Percentiles rank a stretch among this genome's conserved stretches.
Evolutionary conservation across 2,329 filamentous ascomycete species (phyloP).

Genomic region (Phyllosticta citribraziliensis): DNA sequence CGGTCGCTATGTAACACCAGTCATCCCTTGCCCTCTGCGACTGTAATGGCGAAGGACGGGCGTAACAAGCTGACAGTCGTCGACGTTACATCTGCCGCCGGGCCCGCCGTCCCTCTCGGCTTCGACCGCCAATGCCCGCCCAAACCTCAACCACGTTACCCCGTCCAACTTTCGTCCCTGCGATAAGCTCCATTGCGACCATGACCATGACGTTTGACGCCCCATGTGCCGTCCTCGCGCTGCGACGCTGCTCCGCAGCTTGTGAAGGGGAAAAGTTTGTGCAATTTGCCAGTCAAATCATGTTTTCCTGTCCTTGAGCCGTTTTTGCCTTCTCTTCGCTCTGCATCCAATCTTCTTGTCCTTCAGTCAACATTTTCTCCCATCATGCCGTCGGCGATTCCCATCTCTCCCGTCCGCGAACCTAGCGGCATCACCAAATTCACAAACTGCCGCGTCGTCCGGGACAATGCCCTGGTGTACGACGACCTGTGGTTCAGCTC

Average conservation of each 20-base stretch:
- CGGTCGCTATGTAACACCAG: conserved; percentile 11
- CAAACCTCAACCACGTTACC: conserved; percentile 5
- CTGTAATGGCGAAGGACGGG: not conserved
- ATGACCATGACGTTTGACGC: conserved; percentile 1
- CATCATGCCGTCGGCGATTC: conserved; percentile 32
- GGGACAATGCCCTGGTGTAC: conserved; percentile 55
- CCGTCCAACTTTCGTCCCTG: not conserved
- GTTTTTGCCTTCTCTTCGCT: not conserved
- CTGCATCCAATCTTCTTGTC: not conserved
- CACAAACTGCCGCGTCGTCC: conserved; percentile 75
- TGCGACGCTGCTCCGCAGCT: conserved; percentile 4
- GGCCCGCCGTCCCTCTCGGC: not conserved
- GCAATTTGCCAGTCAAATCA: not conserved
- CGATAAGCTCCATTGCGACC: conserved; percentile 4
- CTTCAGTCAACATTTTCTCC: not conserved
- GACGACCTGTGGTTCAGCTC: conserved; percentile 88
- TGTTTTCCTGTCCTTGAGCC: not conserved
- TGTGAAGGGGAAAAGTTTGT: not conserved
- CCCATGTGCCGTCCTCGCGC: not conserved
- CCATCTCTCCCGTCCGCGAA: conserved; percentile 6
- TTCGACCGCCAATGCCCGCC: conserved; percentile 1
- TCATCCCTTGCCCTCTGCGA: conserved; percentile 10
- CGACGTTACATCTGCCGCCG: conserved; percentile 9
- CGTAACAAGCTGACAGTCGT: not conserved
- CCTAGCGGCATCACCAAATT: conserved; percentile 63